Evolutionary conservation across 1,284 basidiomycete species (phyloP), one percentile per base, ranked within the genome.

Genomic region (Trichosporon ovoides): DNA sequence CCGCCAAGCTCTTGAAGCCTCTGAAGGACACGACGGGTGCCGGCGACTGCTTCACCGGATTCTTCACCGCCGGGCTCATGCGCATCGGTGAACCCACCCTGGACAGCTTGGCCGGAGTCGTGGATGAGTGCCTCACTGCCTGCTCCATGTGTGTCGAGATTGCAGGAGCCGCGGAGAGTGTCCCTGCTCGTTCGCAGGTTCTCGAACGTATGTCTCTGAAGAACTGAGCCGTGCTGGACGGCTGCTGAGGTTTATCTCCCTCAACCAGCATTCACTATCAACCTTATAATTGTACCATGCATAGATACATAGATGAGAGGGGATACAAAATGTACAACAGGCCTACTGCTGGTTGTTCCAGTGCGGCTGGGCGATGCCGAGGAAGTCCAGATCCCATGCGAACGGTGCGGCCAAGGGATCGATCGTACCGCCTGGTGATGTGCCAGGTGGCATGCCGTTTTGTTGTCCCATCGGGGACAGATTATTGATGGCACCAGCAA

Each of bases 41-140:
- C 1, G 77, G 77, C 3, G 77, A 78, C 60, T 74, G 72, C 55
- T 78, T 78, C 57, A 68, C 74, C 9, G 77, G 77, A 3, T 76
- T 70, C 58, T 72, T 78, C 50, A 72, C 71, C 1, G 74, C 75
- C n/a, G 73, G 73, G 1, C 55, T 78, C 43, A 74, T 78, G 75
- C 22, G 61, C 14, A 59, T 52, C n/a, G 52, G 49, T 20, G 24
- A 48, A 22, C 43, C n/a, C n/a, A 48, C 24, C 14, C 24, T 48
- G 24, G 43, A 48, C 14, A 46, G 22, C 16, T 22, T 52, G 6
- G 37, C 20, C 7, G 24, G 22, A 22, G 46, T 58, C 19, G 28
- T 58, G 14, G 34, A 46, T 28, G 52, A 53, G 46, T 58, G 57
- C 31, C 37, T 58, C 3, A 31, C 38, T 7, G 57, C 52, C 11